Evolutionary conservation across 768 basidiomycete species (phyloP).

Genomic region (Phallus indusiatus): DNA sequence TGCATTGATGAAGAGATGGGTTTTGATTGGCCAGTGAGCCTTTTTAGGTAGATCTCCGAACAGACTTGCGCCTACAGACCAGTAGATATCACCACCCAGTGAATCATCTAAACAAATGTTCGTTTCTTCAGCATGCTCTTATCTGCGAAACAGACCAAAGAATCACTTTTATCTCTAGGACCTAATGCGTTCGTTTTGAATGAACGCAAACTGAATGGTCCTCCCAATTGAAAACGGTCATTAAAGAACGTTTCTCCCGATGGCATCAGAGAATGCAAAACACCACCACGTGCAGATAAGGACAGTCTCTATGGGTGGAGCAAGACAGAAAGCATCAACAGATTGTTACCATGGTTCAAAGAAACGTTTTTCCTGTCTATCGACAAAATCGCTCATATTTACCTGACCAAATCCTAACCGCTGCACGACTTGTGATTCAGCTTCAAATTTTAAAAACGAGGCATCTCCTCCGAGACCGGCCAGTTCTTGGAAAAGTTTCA

Average conservation of each 20-base stretch:
- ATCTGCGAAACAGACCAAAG: background rate
- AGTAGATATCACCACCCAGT: conserved; percentile 74
- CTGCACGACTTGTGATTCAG: conserved; percentile 49
- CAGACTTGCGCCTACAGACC: conserved; percentile 67
- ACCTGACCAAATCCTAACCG: conserved; percentile 41
- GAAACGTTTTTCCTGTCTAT: too few species aligned
- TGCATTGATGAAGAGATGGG: conserved; percentile 73
- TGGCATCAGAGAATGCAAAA: conserved; percentile 51
- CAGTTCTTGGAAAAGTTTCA: conserved; percentile 53
- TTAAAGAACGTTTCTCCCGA: conserved; percentile 44
- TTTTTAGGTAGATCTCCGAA: conserved; percentile 48
- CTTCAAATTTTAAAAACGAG: conserved; percentile 63
- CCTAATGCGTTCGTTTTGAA: conserved; percentile 75
- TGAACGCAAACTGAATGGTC: conserved; percentile 73
- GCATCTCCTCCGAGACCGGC: conserved; percentile 81
- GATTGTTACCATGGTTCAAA: background rate
- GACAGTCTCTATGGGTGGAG: conserved; percentile 53
- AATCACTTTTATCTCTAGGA: conserved; percentile 60
- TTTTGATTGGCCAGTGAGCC: conserved; percentile 77
- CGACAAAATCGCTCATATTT: conserved; percentile 16
- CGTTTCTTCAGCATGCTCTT: background rate
- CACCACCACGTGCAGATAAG: conserved; percentile 59
- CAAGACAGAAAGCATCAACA: background rate
- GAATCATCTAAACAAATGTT: conserved; percentile 51
- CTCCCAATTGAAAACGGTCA: conserved; percentile 91